Evolutionary conservation across 352 stramenopile genomes (phyloP).

Genomic region (Phytophthora aleatoria): DNA sequence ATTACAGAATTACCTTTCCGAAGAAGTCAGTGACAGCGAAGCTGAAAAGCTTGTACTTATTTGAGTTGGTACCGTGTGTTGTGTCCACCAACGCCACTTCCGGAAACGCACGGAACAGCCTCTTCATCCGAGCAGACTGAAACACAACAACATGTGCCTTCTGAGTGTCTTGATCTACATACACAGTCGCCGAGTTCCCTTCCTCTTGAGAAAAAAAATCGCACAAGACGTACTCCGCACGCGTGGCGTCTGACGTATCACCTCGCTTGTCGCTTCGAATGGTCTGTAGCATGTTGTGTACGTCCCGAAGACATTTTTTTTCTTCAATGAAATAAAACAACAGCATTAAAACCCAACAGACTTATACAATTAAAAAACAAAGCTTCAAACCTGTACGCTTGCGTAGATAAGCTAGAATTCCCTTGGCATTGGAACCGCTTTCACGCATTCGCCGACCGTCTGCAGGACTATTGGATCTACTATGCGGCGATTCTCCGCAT

Average conservation of each 20-base stretch:
- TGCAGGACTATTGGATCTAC: neutral
- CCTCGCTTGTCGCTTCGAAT: neutral
- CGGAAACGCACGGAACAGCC: constrained; percentile 9
- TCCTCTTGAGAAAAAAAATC: neutral
- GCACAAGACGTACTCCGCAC: neutral
- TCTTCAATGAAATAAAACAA: neutral
- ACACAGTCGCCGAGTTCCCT: neutral
- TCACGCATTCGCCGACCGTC: constrained; percentile 1
- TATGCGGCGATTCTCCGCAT: constrained; percentile 9
- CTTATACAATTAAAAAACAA: neutral
- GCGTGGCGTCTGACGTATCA: neutral
- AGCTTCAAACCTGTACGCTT: neutral
- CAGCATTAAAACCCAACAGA: too few species aligned
- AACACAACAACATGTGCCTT: constrained; percentile 6
- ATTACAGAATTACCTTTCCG: constrained; percentile 6
- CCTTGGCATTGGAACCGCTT: constrained; percentile 3
- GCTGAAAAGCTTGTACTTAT: constrained; percentile 16
- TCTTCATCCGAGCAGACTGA: constrained; percentile 12
- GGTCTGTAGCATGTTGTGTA: neutral
- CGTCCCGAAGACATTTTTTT: neutral
- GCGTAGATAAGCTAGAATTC: constrained; percentile 10
- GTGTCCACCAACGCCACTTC: constrained; percentile 11
- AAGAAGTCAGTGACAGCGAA: constrained; percentile 1
- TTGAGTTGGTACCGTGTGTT: constrained; percentile 4
- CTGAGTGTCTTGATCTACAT: neutral